These are phyloP conservation scores for Scheffersomyces lignicola DNA, from an alignment of 1,139 yeast species.

Conservation along the genomic window DNA sequence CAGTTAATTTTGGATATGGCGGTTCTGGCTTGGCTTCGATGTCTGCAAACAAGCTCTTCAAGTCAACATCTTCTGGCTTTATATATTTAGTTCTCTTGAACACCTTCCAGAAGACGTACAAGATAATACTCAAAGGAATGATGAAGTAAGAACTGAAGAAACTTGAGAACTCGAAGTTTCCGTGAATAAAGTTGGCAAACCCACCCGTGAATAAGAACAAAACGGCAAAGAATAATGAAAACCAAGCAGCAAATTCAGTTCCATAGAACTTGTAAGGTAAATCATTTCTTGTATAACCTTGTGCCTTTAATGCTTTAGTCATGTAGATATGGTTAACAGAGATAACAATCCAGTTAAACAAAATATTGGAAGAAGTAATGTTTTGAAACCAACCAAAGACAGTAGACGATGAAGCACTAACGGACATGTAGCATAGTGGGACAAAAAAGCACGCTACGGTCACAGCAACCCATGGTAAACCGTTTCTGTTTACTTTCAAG, in stretches of 20 bases:
- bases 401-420: conserved; percentile 19
- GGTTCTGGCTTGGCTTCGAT: conserved; percentile 41
- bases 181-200: conserved; percentile 35
- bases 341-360: conserved; percentile 28
- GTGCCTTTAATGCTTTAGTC: conserved; percentile 35
- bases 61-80: conserved; percentile 33
- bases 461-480: conserved; percentile 31
- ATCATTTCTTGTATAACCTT: conserved; percentile 35
- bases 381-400: conserved; percentile 31
- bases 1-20: conserved; percentile 21
- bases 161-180: conserved; percentile 29
- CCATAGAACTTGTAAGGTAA: conserved; percentile 33
- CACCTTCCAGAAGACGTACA: conserved; percentile 30
- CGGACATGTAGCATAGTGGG: conserved; percentile 30
- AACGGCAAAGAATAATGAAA: conserved; percentile 32
- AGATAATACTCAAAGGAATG: conserved; percentile 30
- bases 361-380: conserved; percentile 23
- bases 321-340: conserved; percentile 32
- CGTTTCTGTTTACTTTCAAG: conserved; percentile 39
- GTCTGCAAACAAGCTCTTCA: conserved; percentile 32
- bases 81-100: conserved; percentile 23
- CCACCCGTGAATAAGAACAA: conserved; percentile 42
- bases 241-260: conserved; percentile 31
- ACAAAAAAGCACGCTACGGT: conserved; percentile 22
- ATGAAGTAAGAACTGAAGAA: conserved; percentile 40